phyloP scores from a whole-genome alignment of 2,329 filamentous ascomycete species.

The Cladosporium cucumerinum region DNA sequence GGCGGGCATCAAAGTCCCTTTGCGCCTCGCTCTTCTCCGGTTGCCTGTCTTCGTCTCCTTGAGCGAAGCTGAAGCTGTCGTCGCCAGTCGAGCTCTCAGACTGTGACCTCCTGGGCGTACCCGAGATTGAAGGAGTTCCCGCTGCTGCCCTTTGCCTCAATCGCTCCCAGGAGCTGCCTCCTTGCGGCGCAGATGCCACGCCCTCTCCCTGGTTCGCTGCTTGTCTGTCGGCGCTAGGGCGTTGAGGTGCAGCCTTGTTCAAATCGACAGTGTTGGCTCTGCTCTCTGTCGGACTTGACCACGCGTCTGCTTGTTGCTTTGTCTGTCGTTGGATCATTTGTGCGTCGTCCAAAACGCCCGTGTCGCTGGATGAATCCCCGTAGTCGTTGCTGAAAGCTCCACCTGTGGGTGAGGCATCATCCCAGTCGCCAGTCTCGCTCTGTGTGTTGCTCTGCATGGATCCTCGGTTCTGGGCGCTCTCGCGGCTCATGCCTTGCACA shows the following conservation, averaged over 20 bases:
- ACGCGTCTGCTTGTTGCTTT: conserved; percentile 16
- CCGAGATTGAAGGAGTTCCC: conserved; percentile 9
- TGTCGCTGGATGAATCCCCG: conserved; percentile 22
- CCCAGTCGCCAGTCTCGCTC: conserved; percentile 20
- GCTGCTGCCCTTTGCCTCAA: conserved; percentile 35
- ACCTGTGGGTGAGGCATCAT: conserved; percentile 43
- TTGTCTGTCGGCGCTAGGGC: neutral
- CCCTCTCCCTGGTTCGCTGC: conserved; percentile 9
- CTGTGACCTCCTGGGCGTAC: conserved; percentile 19
- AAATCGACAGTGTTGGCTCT: neutral
- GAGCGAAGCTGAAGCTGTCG: conserved; percentile 46
- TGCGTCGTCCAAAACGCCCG: conserved; percentile 32
- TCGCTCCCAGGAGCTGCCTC: conserved; percentile 45
- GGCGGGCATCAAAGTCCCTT: conserved; percentile 47
- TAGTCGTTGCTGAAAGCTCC: conserved; percentile 34
- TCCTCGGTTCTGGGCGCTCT: conserved; percentile 12
- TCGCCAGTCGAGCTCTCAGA: conserved; percentile 29
- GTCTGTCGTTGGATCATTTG: conserved; percentile 26
- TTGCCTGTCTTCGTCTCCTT: conserved; percentile 42
- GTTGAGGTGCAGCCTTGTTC: conserved; percentile 9
- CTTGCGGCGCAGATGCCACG: neutral
- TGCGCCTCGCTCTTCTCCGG: conserved; percentile 46
- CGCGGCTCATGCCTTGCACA: conserved; percentile 20
- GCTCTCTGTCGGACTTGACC: conserved; percentile 1
- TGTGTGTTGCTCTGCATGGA: neutral